A percentile compares a stretch with the other conserved stretches of the same genome.
These are phyloP conservation scores for Datisca glomerata DNA, from an alignment of 306 rosid species.

Conservation along the genomic window DNA sequence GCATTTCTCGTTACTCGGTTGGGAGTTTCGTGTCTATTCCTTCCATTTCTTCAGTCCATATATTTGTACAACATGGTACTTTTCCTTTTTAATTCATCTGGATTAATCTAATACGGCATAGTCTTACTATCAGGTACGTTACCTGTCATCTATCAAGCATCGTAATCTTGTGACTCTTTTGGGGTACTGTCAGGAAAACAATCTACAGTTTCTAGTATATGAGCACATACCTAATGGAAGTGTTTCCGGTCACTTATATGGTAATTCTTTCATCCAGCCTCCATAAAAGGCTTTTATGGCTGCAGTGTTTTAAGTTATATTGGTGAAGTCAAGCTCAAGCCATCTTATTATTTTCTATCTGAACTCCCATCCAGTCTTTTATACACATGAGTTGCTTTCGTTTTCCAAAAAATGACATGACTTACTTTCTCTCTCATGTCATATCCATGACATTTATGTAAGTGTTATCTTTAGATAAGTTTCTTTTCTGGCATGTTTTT, in stretches of 20 bases:
- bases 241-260: constrained; percentile 83
- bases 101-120: constrained; percentile 24
- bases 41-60: too few relatives aligned
- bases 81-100: constrained; percentile 7
- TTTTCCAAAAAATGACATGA: too few relatives aligned
- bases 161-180: constrained; percentile 71
- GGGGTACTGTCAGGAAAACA: constrained; percentile 92
- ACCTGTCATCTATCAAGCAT: constrained; percentile 69
- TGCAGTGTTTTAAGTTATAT: constrained; percentile 3
- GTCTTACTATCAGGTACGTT: constrained; percentile 57
- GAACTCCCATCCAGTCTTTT: not conserved
- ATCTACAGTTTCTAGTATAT: constrained; percentile 70
- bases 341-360: not conserved
- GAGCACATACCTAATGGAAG: constrained; percentile 87
- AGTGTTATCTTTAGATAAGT: constrained; percentile 2
- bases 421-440: too few relatives aligned
- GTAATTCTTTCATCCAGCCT: constrained; percentile 44
- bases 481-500: too few relatives aligned
- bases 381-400: not conserved
- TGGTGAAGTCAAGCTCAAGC: not conserved
- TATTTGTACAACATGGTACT: too few relatives aligned
- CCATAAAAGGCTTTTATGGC: not conserved
- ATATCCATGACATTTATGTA: constrained; percentile 2
- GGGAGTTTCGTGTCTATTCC: too few relatives aligned
- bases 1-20: too few relatives aligned